A percentile compares a stretch with the other conserved stretches of the same genome.
Evolutionary conservation across 2,329 filamentous ascomycete species (phyloP).

Genomic region (Endothia cerciana): DNA sequence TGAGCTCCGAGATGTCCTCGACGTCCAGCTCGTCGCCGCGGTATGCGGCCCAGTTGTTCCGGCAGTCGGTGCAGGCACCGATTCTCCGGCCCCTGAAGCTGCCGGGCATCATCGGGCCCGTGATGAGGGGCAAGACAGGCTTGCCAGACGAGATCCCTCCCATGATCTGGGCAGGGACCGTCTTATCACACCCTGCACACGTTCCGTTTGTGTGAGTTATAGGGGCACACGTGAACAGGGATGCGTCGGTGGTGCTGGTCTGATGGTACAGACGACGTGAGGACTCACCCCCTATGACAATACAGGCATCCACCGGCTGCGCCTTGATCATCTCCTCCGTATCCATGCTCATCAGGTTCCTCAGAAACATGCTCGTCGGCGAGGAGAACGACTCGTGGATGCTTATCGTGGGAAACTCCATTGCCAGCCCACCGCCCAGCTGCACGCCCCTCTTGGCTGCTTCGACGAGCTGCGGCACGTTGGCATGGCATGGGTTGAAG

Average conservation of each 20-base stretch:
- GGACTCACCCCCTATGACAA: conserved; percentile 65
- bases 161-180: conserved; percentile 75
- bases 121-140: conserved; percentile 69
- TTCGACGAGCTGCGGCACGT: conserved; percentile 72
- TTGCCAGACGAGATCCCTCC: conserved; percentile 76
- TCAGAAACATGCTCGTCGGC: conserved; percentile 75
- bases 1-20: conserved; percentile 71
- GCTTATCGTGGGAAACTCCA: conserved; percentile 77
- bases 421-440: conserved; percentile 66
- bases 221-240: background rate
- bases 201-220: background rate
- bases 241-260: background rate
- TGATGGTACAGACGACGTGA: background rate
- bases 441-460: conserved; percentile 71
- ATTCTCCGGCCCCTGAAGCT: conserved; percentile 66
- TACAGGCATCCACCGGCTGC: conserved; percentile 70
- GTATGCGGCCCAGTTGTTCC: conserved; percentile 74
- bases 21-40: conserved; percentile 69
- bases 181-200: conserved; percentile 71
- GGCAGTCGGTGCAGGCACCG: conserved; percentile 75
- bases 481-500: conserved; percentile 77
- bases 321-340: conserved; percentile 78
- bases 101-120: conserved; percentile 76
- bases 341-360: conserved; percentile 80
- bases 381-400: conserved; percentile 70